Base-by-base conservation (phyloP, 306 rosid species). In the Parietaria judaica region DNA sequence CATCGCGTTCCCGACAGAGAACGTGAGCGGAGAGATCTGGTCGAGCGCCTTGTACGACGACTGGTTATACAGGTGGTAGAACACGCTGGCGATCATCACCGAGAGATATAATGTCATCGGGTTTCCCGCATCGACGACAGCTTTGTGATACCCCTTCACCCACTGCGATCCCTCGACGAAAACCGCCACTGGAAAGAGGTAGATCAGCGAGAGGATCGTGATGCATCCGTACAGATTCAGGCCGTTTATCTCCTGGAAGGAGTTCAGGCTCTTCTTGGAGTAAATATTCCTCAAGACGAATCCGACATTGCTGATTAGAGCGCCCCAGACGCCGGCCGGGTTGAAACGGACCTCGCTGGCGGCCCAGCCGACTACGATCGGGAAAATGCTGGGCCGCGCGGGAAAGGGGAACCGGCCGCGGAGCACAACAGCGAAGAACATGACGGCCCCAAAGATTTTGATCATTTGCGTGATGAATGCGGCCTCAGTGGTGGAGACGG, bases 1-100 rank as follows among this genome's bases (percentile, higher is more conserved):
- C 95, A 92, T 88, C 14, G 99, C 86, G 76, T 92, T 92, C 12
- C 99, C 99, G 4, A 92, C 96, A 0, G 96, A 92, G 70, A 92
- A 92, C 38, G 88, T 88, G 61, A 92, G 63, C 0, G 98, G 96
- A 54, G 90, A 88, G 69, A 86, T 88, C n/a, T 92, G 84, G 70
- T 92, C 95, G 14, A 92, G 71, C 31, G 99, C 99, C 79, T 88
- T 90, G 64, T 92, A 92, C 49, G 96, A 88, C 6, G 99, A 92
- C 70, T 92, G 99, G 65, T 92, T 88, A 73, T 92, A 92, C 17
- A 92, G 94, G 85, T 88, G 96, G 74, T 92, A 92, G 76, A 88
- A 92, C 61, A 92, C 73, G 11, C 98, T 95, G 62, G 98, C 86
- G 12, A 92, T 61, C 78, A 88, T 46, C 37, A 92, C 95, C 95